These are phyloP conservation scores for Mycogone perniciosa DNA, from an alignment of 2,329 filamentous ascomycete species.

Conservation along the genomic window DNA sequence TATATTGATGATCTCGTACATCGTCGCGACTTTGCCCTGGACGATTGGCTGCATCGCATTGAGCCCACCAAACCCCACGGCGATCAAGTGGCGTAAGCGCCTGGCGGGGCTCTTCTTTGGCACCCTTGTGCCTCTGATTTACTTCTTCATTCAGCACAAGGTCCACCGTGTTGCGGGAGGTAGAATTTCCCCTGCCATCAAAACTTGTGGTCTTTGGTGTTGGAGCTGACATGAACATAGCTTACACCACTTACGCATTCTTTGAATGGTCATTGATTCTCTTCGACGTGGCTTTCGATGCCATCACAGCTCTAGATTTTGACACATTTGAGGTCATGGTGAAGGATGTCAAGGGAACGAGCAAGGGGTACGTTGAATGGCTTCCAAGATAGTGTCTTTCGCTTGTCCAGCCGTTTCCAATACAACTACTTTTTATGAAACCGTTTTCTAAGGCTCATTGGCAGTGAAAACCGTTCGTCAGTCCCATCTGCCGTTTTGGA, in stretches of 20 bases:
- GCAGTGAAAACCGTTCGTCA: constrained; percentile 43
- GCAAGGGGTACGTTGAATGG: constrained; percentile 97
- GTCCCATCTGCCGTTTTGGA: constrained; percentile 50
- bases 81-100: constrained; percentile 84
- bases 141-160: constrained; percentile 99
- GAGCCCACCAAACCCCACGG: constrained; percentile 75
- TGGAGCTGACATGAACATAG: constrained; percentile 38
- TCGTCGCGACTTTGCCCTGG: constrained; percentile 92
- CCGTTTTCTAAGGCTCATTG: constrained; percentile 35
- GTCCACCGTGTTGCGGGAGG: constrained; percentile 89
- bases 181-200: constrained; percentile 39
- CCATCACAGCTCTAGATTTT: constrained; percentile 90
- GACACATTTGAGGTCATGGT: constrained; percentile 79
- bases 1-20: constrained; percentile 98
- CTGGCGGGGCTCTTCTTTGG: constrained; percentile 81
- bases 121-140: constrained; percentile 81
- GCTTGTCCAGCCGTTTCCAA: constrained; percentile 28
- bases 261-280: constrained; percentile 96
- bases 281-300: constrained; percentile 94
- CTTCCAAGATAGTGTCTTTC: constrained; percentile 69
- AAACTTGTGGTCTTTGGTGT: background rate
- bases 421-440: constrained; percentile 18
- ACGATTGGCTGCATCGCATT: constrained; percentile 83
- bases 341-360: constrained; percentile 80
- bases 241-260: constrained; percentile 95